Evolutionary conservation across 2,329 filamentous ascomycete genomes (phyloP).

Genomic region (Venturia pyrina): DNA sequence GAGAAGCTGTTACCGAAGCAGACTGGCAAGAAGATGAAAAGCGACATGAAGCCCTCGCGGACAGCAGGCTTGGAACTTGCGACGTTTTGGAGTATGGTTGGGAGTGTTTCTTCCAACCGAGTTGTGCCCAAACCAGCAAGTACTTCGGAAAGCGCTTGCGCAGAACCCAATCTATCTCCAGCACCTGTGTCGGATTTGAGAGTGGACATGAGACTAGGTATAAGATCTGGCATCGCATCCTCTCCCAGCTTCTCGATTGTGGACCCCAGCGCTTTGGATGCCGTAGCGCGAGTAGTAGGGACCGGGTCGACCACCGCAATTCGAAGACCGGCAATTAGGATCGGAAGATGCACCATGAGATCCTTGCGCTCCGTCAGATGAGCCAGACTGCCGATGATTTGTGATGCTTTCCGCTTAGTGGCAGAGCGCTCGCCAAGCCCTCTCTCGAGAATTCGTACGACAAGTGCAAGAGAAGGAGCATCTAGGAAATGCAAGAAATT

Average conservation of each 20-base stretch:
- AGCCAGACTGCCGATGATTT: conserved; percentile 95
- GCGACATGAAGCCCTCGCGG: conserved; percentile 96
- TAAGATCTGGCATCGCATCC: conserved; percentile 91
- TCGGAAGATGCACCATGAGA: conserved; percentile 78
- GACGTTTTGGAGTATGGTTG: conserved; percentile 93
- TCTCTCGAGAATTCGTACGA: conserved; percentile 90
- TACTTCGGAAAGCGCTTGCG: conserved; percentile 92
- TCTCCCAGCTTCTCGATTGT: conserved; percentile 98
- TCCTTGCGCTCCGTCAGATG: conserved; percentile 96
- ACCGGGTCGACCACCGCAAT: conserved; percentile 89
- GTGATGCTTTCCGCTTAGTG: conserved; percentile 91
- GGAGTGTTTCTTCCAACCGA: conserved; percentile 87
- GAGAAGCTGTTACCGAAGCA: conserved; percentile 99
- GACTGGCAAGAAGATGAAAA: conserved; percentile 97
- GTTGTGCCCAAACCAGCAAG: conserved; percentile 88
- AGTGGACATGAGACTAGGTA: conserved; percentile 93
- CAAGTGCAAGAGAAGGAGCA: conserved; percentile 84
- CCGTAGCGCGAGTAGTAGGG: conserved; percentile 89
- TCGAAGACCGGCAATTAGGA: conserved; percentile 83
- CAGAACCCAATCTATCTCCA: conserved; percentile 89
- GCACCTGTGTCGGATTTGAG: conserved; percentile 96
- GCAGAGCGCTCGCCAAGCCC: conserved; percentile 83
- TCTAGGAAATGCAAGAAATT: conserved; percentile 98
- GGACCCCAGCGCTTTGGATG: conserved; percentile 88
- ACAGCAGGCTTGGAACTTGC: conserved; percentile 82